These are phyloP conservation scores for Septoria linicola DNA, from an alignment of 2,329 filamentous ascomycete genomes.

Conservation along the genomic window DNA sequence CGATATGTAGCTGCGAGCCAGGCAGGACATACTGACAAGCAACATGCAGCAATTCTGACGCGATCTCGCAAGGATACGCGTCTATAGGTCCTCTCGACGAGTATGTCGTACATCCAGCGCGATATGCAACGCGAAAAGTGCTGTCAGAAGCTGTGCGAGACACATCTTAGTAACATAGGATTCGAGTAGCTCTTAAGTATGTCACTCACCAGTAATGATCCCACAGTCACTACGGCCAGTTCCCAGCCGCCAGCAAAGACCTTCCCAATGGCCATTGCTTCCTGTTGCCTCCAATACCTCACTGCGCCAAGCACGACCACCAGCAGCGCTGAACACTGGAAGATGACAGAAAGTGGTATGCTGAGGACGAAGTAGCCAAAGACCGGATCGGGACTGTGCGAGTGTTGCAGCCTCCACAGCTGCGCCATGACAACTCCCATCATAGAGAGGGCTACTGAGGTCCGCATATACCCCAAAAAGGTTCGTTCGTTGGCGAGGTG, in stretches of 20 bases:
- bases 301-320: constrained; percentile 55
- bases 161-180: not conserved
- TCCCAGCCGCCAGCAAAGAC: constrained; percentile 61
- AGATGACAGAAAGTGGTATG: constrained; percentile 56
- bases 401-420: constrained; percentile 62
- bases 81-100: too few relatives aligned
- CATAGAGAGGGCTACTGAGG: constrained; percentile 67
- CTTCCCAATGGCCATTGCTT: constrained; percentile 57
- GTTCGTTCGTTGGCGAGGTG: constrained; percentile 70
- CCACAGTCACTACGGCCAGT: constrained; percentile 49
- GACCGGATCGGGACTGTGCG: constrained; percentile 42
- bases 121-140: constrained; percentile 23
- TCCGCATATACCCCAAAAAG: constrained; percentile 71
- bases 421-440: constrained; percentile 65
- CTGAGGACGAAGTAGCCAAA: constrained; percentile 63
- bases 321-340: constrained; percentile 51
- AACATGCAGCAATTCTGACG: too few relatives aligned
- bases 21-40: too few relatives aligned
- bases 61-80: too few relatives aligned
- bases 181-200: not conserved
- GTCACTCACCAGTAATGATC: constrained; percentile 52
- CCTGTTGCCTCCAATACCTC: constrained; percentile 62
- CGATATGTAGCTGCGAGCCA: too few relatives aligned
- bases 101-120: constrained; percentile 15
- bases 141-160: constrained; percentile 17